Evolutionary conservation across 495 filamentous ascomycete species (phyloP).

Genomic region (Aspergillus bridgeri): DNA sequence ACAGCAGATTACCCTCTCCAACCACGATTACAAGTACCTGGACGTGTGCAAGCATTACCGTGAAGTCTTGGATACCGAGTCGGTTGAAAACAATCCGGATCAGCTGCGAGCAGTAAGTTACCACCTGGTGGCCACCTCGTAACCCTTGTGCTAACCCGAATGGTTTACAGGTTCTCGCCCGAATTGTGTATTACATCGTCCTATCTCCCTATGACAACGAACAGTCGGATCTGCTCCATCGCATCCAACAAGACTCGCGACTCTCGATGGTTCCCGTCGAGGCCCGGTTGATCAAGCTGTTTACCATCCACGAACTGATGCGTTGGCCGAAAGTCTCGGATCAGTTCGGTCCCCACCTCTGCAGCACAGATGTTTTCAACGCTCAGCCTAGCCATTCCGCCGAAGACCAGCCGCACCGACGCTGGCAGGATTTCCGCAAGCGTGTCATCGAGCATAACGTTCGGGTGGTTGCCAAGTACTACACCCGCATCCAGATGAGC

Average conservation of each 20-base stretch:
- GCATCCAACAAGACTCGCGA: constrained; percentile 67
- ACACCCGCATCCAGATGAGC: constrained; percentile 90
- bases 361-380: constrained; percentile 82
- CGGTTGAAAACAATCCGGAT: constrained; percentile 81
- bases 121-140: not conserved
- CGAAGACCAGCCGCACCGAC: constrained; percentile 72
- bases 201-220: constrained; percentile 98
- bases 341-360: constrained; percentile 84
- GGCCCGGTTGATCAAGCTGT: constrained; percentile 79
- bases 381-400: constrained; percentile 51
- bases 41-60: constrained; percentile 97
- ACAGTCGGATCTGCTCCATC: constrained; percentile 94
- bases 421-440: constrained; percentile 93
- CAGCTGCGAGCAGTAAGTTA: constrained; percentile 75
- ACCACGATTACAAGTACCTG: constrained; percentile 95
- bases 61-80: constrained; percentile 91
- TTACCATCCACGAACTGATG: constrained; percentile 96
- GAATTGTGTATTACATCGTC: constrained; percentile 95
- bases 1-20: constrained; percentile 89
- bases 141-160: constrained; percentile 1
- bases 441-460: constrained; percentile 99
- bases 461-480: constrained; percentile 95
- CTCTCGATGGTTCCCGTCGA: constrained; percentile 68
- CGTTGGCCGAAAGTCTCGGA: constrained; percentile 91
- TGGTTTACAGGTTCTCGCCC: constrained; percentile 65